Base-by-base conservation (phyloP, 2,329 filamentous ascomycete species). In the Fusarium sp. region DNA sequence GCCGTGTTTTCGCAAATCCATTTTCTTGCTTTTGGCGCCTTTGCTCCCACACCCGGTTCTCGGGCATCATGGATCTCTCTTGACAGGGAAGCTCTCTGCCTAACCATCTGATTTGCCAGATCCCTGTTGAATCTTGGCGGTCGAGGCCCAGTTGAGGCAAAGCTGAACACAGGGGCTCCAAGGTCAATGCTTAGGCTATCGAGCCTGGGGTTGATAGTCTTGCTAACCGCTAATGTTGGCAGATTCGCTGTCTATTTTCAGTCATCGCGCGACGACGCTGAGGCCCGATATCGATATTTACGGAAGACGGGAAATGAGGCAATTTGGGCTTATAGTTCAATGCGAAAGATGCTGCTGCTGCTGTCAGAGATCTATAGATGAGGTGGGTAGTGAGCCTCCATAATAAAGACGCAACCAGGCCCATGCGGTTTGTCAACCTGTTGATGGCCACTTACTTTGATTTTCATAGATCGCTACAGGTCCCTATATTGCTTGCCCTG, bases 81-180 rank as follows among this genome's bases (percentile, higher is more conserved):
- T 42, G 44, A 38, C 32, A 49, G 51, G 51, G 19, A 29, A 49
- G 43, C 21, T 39, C 37, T 39, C 37, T 17, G 21, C 37, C 25
- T 25, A 19, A 25, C 15, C n/a, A 36, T 35, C 14, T 35, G 31
- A n/a, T 31, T 37, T 32, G 23, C 32, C 17, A 27, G 39, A 48
- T 41, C 48, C 47, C 37, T 53, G 44, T 38, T 53, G 7, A 15
- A 25, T 21, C 25, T 36, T 21, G 29, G 44, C 25, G 60, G 60
- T 35, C 57, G 39, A 54, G 49, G 53, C 61, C 52, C 21, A 25
- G 32, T 35, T 23, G 57, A 19, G 19, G 54, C 49, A 57, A 38
- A 65, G 61, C 61, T 64, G 61, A 64, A 31, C 6, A 15, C 57
- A 65, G 43, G 61, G 61, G 41, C 54, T 27, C 3, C 13, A 6